Evolutionary conservation across 1,284 basidiomycete genomes (phyloP).

Genomic region (Sanghuangporus sanghuang): DNA sequence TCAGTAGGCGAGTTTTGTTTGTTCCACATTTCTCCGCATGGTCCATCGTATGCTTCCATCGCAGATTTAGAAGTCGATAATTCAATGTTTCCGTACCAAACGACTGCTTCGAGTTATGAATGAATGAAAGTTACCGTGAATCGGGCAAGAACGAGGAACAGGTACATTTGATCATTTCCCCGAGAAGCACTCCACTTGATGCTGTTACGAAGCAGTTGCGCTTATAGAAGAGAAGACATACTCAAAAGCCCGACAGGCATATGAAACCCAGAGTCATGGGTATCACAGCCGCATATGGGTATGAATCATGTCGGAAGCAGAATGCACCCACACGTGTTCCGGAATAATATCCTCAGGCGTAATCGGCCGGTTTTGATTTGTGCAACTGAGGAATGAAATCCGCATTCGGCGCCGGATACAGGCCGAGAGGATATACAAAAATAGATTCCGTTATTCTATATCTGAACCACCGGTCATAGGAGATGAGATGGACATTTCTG

Average conservation of each 20-base stretch:
- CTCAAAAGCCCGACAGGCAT: neutral
- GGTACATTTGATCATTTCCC: too few species aligned
- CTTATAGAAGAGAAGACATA: neutral
- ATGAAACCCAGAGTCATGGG: neutral
- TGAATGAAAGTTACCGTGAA: neutral
- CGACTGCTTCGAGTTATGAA: neutral
- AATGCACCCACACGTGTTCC: neutral
- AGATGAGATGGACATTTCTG: neutral
- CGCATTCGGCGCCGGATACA: neutral
- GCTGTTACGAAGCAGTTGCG: too few species aligned
- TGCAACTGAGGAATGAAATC: neutral
- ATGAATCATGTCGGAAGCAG: neutral
- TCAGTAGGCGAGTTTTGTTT: neutral
- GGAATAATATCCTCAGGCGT: neutral
- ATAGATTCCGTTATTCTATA: neutral
- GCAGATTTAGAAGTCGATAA: neutral
- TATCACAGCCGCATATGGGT: neutral
- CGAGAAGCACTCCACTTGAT: too few species aligned
- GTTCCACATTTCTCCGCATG: neutral
- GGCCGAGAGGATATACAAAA: neutral
- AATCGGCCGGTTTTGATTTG: neutral
- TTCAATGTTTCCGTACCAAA: neutral
- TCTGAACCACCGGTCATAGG: neutral
- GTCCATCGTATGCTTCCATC: neutral
- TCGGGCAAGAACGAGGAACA: neutral